Base-by-base conservation (phyloP, 2,329 filamentous ascomycete species). In the Colletotrichum echinochloae region DNA sequence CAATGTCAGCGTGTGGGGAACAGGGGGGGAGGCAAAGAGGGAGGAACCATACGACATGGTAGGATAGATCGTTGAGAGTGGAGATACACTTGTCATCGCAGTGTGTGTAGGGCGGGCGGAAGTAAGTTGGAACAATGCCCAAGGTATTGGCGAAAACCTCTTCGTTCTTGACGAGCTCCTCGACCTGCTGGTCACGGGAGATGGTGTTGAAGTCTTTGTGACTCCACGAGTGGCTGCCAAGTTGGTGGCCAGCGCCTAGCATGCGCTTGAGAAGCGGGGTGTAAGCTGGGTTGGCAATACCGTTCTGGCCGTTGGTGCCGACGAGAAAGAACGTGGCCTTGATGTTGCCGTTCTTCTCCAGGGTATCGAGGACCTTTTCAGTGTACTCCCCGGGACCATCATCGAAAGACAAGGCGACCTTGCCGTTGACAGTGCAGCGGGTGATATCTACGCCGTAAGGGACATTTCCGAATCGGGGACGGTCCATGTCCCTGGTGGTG, bases 171-270 rank as follows among this genome's bases (percentile, higher is more conserved):
- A 81, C 73, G 75, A 86, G 82, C 73, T 87, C 81, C 49, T 78
- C 72, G 23, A 74, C 74, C 61, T 80, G 77, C 59, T 79, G 77
- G 23, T 76, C 71, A 28, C 78, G 77, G 1, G 74, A 78, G 63
- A 85, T 72, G 28, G 75, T 73, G 60, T 76, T 78, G 20, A 85
- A 78, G 71, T 86, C 80, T 63, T 80, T 76, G 74, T 87, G 84
- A n/a, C 81, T 81, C 81, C 81, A 86, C 1, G 83, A 85, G 74
- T 87, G 85, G 60, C 81, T 83, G 57, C 78, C 85, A 44, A 87
- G 77, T 60, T 87, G 85, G 74, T 87, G 85, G 46, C 84, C 83
- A 48, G 80, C 78, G 4, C 73, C 73, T 59, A 81, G 74, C 81
- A 86, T 85, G 59, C 81, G 79, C 73, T 83, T 77, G 70, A 87